These are phyloP conservation scores for Mortierella sp. DNA, from an alignment of 371 early-diverging fungal genomes.

Conservation along the genomic window DNA sequence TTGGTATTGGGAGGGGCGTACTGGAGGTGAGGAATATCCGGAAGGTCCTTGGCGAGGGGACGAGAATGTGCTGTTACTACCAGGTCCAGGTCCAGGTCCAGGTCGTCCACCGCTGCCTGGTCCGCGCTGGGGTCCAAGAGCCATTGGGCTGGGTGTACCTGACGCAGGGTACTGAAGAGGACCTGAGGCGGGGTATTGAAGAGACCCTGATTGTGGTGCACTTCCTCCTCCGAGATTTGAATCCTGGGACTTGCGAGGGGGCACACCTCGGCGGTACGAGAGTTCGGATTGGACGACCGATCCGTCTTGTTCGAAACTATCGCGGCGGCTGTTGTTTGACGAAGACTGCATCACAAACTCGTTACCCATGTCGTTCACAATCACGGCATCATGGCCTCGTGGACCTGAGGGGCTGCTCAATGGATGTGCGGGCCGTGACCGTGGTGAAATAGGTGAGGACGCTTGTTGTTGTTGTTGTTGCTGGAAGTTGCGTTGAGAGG, in stretches of 20 bases:
- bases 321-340: constrained; percentile 10
- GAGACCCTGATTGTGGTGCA: background rate
- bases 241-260: constrained; percentile 21
- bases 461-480: constrained; percentile 1
- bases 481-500: constrained; percentile 29
- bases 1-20: constrained; percentile 17
- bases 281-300: constrained; percentile 25
- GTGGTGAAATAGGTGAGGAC: constrained; percentile 15
- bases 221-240: constrained; percentile 5
- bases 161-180: background rate
- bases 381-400: constrained; percentile 3
- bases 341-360: constrained; percentile 42
- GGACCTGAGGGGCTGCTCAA: background rate
- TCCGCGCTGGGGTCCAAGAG: constrained; percentile 11
- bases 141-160: constrained; percentile 11
- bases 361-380: constrained; percentile 43
- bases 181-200: background rate
- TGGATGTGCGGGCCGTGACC: constrained; percentile 15
- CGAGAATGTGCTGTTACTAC: constrained; percentile 22
- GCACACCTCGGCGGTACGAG: constrained; percentile 8
- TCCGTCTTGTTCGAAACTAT: constrained; percentile 25
- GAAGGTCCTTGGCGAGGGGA: constrained; percentile 38
- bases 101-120: constrained; percentile 1
- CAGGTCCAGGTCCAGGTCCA: constrained; percentile 14
- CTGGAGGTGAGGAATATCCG: background rate